These are phyloP conservation scores for Wickerhamiella kurtzmanii DNA, from an alignment of 805 yeast genomes.

Conservation along the genomic window DNA sequence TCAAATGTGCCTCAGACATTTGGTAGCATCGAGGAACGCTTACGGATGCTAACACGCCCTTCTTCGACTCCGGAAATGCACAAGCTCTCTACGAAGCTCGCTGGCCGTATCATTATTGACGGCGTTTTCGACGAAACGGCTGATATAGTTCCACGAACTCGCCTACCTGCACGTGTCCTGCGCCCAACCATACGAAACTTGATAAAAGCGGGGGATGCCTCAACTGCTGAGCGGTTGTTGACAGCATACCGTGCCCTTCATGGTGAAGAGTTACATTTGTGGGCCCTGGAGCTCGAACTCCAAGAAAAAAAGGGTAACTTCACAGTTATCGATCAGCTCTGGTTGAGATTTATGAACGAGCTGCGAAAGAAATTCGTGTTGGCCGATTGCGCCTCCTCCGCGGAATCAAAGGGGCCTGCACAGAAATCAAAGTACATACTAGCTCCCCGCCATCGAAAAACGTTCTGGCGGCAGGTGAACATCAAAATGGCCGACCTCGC, in stretches of 20 bases:
- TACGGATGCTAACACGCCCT: conserved; percentile 14
- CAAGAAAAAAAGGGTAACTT: conserved; percentile 3
- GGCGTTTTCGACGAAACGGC: conserved; percentile 20
- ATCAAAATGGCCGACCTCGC: conserved; percentile 8
- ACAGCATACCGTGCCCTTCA: conserved; percentile 5
- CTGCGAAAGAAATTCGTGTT: conserved; percentile 7
- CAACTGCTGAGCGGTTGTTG: conserved; percentile 17
- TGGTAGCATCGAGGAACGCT: conserved; percentile 17
- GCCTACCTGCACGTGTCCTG: conserved; percentile 18
- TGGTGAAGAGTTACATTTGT: conserved; percentile 2
- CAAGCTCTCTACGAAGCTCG: conserved; percentile 5
- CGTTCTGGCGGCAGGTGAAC: conserved; percentile 5
- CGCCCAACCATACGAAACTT: conserved; percentile 17
- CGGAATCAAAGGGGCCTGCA: not conserved
- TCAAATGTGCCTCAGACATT: conserved; percentile 15
- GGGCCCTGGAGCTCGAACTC: conserved; percentile 15
- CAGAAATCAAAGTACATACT: conserved; percentile 6
- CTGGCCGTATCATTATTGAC: conserved; percentile 11
- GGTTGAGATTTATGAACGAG: conserved; percentile 10
- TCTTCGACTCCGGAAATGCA: conserved; percentile 6
- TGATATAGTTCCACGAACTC: conserved; percentile 19
- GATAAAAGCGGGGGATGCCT: conserved; percentile 9
- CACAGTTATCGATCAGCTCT: conserved; percentile 5
- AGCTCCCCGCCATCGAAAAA: conserved; percentile 11
- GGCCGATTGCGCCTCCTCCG: not conserved